phyloP scores from a whole-genome alignment of 2,329 filamentous ascomycete species.

The Penicillium decumbens region DNA sequence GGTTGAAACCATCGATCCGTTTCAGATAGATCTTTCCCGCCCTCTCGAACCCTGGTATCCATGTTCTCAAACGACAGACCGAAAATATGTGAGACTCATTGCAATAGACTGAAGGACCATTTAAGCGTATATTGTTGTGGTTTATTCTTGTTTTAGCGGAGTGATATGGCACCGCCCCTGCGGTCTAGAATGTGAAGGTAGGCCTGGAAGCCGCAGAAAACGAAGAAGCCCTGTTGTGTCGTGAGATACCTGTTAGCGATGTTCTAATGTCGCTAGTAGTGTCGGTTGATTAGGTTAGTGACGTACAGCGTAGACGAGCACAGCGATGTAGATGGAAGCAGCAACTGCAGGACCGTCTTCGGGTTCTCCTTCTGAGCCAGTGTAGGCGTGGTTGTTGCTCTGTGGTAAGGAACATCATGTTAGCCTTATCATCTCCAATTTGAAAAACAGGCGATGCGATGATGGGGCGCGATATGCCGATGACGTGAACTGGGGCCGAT shows the following conservation, averaged over 20 bases:
- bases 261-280: not conserved
- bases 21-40: constrained; percentile 9
- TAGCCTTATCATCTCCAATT: constrained; percentile 1
- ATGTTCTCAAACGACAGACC: constrained; percentile 13
- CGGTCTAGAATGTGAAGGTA: constrained; percentile 78
- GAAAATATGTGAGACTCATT: constrained; percentile 17
- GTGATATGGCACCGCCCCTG: constrained; percentile 75
- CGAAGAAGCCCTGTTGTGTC: constrained; percentile 66
- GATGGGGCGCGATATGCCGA: constrained; percentile 1
- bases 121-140: constrained; percentile 9
- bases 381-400: constrained; percentile 73
- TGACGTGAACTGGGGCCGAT: not conserved
- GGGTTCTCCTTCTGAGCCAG: constrained; percentile 67
- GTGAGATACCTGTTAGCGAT: constrained; percentile 13
- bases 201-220: constrained; percentile 88
- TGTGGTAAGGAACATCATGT: constrained; percentile 26
- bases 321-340: constrained; percentile 78
- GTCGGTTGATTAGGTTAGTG: not conserved
- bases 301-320: constrained; percentile 83
- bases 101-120: constrained; percentile 15
- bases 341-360: constrained; percentile 73
- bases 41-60: constrained; percentile 7
- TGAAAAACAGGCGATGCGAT: not conserved
- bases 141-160: constrained; percentile 47
- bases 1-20: constrained; percentile 7